These are phyloP conservation scores for Stachybotrys chlorohalonatus DNA, from an alignment of 2,329 filamentous ascomycete species.

Conservation along the genomic window DNA sequence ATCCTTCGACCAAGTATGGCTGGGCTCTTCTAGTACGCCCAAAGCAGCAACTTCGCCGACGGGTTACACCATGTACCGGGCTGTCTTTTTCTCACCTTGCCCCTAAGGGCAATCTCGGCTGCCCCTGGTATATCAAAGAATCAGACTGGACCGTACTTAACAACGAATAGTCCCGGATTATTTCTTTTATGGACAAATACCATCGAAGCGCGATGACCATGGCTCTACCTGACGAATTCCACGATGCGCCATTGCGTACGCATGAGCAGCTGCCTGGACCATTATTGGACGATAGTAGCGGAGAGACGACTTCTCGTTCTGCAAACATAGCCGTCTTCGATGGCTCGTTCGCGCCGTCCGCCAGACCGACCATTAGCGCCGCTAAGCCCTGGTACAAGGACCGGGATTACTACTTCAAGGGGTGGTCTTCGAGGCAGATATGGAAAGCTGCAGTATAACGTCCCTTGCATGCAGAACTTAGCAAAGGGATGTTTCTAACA, in stretches of 20 bases:
- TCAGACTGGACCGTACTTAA: not conserved
- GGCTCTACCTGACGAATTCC: not conserved
- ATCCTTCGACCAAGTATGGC: too few relatives aligned
- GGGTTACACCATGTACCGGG: too few relatives aligned
- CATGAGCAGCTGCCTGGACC: not conserved
- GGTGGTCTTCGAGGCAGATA: slow-evolving; percentile 14
- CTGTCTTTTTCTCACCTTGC: not conserved
- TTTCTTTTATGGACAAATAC: not conserved
- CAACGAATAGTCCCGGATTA: not conserved
- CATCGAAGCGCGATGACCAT: not conserved
- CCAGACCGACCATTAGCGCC: slow-evolving; percentile 3
- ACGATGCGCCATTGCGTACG: not conserved
- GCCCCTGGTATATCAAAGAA: not conserved
- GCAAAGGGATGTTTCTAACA: not conserved
- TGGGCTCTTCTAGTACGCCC: not conserved
- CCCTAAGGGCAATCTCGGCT: not conserved
- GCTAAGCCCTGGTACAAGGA: slow-evolving; percentile 14
- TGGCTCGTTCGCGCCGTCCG: slow-evolving; percentile 12
- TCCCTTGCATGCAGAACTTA: not conserved
- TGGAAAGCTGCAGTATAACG: slow-evolving; percentile 15
- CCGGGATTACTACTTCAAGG: slow-evolving; percentile 12
- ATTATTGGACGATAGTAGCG: not conserved
- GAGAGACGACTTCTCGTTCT: not conserved
- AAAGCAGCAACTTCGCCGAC: not conserved
- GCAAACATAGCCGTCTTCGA: slow-evolving; percentile 6